Base-by-base conservation (phyloP, 2,329 filamentous ascomycete species). In the Aspergillus caelatus region DNA sequence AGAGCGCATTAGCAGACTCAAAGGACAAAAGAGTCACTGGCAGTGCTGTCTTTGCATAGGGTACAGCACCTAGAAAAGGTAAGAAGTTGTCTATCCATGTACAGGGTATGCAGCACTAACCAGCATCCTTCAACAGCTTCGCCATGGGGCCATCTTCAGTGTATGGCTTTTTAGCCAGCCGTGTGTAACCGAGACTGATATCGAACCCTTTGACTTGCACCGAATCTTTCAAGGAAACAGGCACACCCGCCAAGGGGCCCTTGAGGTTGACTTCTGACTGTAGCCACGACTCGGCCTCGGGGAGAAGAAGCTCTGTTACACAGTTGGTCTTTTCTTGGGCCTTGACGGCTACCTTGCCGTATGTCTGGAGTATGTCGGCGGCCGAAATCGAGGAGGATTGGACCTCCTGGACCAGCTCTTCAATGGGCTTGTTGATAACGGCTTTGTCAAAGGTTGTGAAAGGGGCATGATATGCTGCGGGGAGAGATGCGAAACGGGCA, bases 31-130 rank as follows among this genome's bases (percentile, higher is more conserved):
- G 85, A 0, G 93, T 96, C 62, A 94, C 91, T 6, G 94, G 94
- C 2, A 96, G 77, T 66, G 95, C 95, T 0, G 94, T 97, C 83
- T 97, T 98, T 67, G 94, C 92, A 74, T 96, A 97, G 0, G 94
- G 94, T 2, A 97, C 85, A 0, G 94, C 93, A 26, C 94, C 86
- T 83, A 41, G n/a, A 39, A 36, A 34, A 28, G 41, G 71, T 36
- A 59, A 45, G 43, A 52, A 21, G 0, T 16, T 50, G 34, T 26
- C 43, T 61, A n/a, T 7, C 16, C 19, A 23, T 45, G 5, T 21
- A 21, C 8, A 10, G 11, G n/a, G 41, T 8, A 5, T 56, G 28
- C 19, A 45, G 2, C 9, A 65, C 69, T 59, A 72, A 82, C 82
- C 91, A 2, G 93, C 92, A 74, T 95, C 91, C 74, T 96, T 96